phyloP scores from a whole-genome alignment of 495 filamentous ascomycete genomes.

The Daldinia loculata region DNA sequence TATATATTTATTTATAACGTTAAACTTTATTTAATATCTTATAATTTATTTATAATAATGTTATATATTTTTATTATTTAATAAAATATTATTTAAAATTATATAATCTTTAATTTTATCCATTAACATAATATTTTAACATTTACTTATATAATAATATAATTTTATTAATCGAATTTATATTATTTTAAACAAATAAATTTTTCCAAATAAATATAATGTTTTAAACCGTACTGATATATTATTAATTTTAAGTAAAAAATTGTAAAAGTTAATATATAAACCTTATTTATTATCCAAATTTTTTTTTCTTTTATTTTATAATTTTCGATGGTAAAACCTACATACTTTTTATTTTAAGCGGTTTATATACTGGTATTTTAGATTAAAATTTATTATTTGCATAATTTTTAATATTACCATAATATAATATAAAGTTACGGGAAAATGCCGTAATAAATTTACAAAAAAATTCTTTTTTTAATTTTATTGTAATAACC shows the following conservation, averaged over 20 bases:
- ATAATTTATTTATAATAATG: not conserved
- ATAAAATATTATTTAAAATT: not conserved
- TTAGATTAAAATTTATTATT: not conserved
- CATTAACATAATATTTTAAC: not conserved
- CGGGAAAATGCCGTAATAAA: not conserved
- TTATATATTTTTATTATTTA: constrained; percentile 1
- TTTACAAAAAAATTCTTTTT: not conserved
- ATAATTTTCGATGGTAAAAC: not conserved
- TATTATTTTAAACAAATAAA: constrained; percentile 5
- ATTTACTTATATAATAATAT: not conserved
- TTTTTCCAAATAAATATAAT: not conserved
- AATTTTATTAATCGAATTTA: not conserved
- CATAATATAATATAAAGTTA: not conserved
- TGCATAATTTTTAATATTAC: not conserved
- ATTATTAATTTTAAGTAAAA: not conserved
- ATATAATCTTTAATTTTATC: not conserved
- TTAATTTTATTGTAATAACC: not conserved
- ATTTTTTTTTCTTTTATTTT: not conserved
- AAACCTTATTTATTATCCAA: not conserved
- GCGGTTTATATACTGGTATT: not conserved
- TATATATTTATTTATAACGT: not conserved
- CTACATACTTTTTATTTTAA: not conserved
- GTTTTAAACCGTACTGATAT: not conserved
- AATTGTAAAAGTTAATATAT: not conserved
- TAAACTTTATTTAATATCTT: not conserved